phyloP scores from a whole-genome alignment of 1,284 basidiomycete species.

The Fomitopsis schrenkii region DNA sequence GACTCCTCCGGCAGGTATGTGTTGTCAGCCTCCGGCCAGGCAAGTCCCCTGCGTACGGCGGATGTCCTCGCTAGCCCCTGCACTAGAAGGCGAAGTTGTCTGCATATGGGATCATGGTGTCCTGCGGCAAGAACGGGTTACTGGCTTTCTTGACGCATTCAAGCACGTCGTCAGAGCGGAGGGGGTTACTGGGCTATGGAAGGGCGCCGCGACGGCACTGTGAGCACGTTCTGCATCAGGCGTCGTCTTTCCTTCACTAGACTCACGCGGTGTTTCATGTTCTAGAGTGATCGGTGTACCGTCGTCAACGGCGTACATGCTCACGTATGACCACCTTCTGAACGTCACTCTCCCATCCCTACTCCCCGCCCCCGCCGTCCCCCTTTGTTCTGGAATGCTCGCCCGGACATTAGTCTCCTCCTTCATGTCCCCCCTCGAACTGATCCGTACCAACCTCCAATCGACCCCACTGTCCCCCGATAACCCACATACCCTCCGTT shows the following conservation, averaged over 20 bases:
- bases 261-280: conserved; percentile 26
- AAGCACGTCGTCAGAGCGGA: conserved; percentile 75
- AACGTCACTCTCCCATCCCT: conserved; percentile 56
- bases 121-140: conserved; percentile 68
- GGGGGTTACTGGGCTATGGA: conserved; percentile 82
- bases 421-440: conserved; percentile 86
- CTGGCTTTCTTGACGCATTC: conserved; percentile 79
- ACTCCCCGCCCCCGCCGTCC: conserved; percentile 58
- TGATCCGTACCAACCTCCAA: conserved; percentile 92
- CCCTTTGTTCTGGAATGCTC: conserved; percentile 79
- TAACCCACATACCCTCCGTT: conserved; percentile 70
- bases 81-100: conserved; percentile 56
- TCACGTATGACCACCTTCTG: conserved; percentile 91
- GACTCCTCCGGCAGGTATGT: conserved; percentile 47
- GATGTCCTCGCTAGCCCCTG: conserved; percentile 66
- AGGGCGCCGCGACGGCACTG: conserved; percentile 85
- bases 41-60: conserved; percentile 58
- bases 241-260: conserved; percentile 15
- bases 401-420: conserved; percentile 82
- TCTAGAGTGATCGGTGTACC: conserved; percentile 87
- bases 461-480: conserved; percentile 70
- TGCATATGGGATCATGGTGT: conserved; percentile 74
- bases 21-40: conserved; percentile 51
- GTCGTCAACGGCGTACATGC: conserved; percentile 91
- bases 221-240: conserved; percentile 36